These are phyloP conservation scores for Trichosporon coremiiforme DNA, from an alignment of 1,284 basidiomycete species.

Conservation along the genomic window DNA sequence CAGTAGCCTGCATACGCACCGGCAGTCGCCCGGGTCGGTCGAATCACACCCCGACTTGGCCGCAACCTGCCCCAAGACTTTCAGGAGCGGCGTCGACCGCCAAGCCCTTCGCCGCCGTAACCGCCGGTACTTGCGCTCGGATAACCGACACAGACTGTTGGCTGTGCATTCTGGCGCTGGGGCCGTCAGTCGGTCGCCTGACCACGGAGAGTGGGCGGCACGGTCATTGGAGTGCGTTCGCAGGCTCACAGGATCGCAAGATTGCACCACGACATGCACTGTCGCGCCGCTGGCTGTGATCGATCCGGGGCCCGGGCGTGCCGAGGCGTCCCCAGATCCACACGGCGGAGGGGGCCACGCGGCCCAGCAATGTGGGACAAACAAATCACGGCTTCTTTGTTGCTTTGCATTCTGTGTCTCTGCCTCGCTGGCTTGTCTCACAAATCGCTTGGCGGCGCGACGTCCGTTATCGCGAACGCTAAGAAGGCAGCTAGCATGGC, in stretches of 20 bases:
- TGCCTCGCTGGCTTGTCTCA: not conserved
- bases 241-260: not conserved
- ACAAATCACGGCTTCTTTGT: not conserved
- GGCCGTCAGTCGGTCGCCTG: not conserved
- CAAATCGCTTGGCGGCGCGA: not conserved
- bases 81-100: conserved; percentile 1
- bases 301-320: conserved; percentile 3
- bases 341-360: not conserved
- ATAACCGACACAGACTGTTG: conserved; percentile 4
- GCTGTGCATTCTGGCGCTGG: not conserved
- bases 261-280: not conserved
- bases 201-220: not conserved
- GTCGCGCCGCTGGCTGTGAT: not conserved
- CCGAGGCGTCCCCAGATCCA: not conserved
- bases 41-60: not conserved
- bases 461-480: conserved; percentile 1
- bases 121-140: conserved; percentile 7
- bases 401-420: not conserved
- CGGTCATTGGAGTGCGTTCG: not conserved
- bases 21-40: not conserved
- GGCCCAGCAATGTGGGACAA: not conserved
- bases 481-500: not conserved
- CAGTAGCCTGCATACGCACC: not conserved
- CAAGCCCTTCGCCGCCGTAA: not conserved
- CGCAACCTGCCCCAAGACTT: not conserved